Base-by-base conservation (phyloP, 805 yeast genomes). In the Candida koratica region DNA sequence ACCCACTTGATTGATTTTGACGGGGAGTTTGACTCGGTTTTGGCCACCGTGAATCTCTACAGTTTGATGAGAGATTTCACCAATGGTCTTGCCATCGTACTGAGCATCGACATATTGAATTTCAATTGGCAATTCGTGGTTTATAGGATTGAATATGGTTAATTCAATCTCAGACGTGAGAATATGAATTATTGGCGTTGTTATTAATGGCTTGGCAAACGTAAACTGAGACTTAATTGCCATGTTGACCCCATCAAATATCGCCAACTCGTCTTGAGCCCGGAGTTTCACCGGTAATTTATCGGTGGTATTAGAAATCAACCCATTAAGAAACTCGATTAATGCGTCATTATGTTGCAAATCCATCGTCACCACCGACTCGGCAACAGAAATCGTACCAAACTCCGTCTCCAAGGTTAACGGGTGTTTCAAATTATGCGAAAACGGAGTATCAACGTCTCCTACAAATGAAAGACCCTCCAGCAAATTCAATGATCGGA, bases 131-230 rank as follows among this genome's bases (percentile, higher is more conserved):
- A 73, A 53, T 11, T 64, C 70, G n/a, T 63, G 51, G 46, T 79
- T 77, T 4, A 43, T 37, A 1, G 85, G 85, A 45, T 79, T 79
- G 52, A 51, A 74, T 0, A 77, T 58, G 0, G 70, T 67, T 38
- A 79, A 48, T 45, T 77, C 81, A 4, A 76, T 63, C 30, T 76
- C 77, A 1, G 79, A 71, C 0, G 71, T 58, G 56, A 77, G 56
- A 3, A 79, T 44, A 51, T 79, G 82, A 56, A 79, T 69, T 0
- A 73, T 73, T 4, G 75, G 64, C 11, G 65, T 69, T 1, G 71
- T 35, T 5, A 79, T 54, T 38, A 77, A 77, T 2, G 34, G 31
- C 11, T 36, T 11, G 4, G 17, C 14, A 15, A 32, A 31, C 10
- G 24, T 14, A 8, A 24, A 17, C 9, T 34, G 6, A 15, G 32